A percentile compares a stretch with the other conserved stretches of the same genome.
phyloP scores from a whole-genome alignment of 164 flowering plant species.

The Brasenia schreberi region DNA sequence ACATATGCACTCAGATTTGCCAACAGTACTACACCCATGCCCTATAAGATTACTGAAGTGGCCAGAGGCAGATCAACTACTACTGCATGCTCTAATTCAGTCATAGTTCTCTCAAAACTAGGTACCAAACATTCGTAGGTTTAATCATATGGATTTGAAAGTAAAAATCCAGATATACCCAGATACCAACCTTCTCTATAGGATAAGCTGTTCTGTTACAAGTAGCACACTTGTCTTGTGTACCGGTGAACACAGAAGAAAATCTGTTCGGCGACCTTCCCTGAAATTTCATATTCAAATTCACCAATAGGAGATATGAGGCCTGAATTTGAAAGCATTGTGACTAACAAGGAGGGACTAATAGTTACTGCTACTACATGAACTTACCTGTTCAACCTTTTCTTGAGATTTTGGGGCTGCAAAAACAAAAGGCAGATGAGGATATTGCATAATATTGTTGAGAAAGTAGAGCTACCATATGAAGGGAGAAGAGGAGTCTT shows the following conservation, averaged over 20 bases:
- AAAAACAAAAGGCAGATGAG: background rate
- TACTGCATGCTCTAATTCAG: background rate
- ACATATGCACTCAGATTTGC: too few relatives aligned
- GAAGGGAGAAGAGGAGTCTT: conserved; percentile 11
- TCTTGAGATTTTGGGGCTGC: background rate
- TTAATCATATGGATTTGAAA: too few relatives aligned
- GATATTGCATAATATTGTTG: background rate
- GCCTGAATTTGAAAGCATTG: background rate
- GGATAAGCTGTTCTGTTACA: conserved; percentile 99
- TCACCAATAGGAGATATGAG: background rate
- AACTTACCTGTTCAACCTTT: background rate
- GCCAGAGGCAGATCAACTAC: background rate
- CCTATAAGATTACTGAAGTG: background rate
- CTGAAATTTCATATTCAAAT: conserved; percentile 19
- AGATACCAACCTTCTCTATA: conserved; percentile 21
- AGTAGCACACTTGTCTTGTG: conserved; percentile 95
- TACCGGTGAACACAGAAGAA: conserved; percentile 93
- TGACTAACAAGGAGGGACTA: background rate
- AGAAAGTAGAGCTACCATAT: background rate
- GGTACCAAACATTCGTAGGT: background rate
- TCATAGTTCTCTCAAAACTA: background rate
- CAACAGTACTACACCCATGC: background rate
- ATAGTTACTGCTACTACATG: background rate
- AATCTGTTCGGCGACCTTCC: conserved; percentile 91
- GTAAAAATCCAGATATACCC: background rate